Conservation (phyloP, 2,329 filamentous ascomycete genomes). For the Calonectria leucothoes region DNA sequence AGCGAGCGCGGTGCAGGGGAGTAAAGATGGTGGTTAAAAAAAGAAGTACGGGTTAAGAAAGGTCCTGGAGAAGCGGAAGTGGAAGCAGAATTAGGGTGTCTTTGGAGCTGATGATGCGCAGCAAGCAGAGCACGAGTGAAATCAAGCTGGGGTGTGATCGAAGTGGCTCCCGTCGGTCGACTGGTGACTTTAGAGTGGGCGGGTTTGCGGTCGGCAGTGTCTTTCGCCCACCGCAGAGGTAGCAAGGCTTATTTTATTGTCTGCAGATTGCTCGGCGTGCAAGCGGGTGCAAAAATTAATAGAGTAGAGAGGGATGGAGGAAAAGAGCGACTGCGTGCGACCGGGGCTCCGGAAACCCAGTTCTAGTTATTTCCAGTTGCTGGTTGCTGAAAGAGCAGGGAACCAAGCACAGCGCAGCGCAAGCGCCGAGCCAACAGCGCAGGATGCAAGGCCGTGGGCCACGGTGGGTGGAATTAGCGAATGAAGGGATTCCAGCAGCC, state of each 20-base stretch:
- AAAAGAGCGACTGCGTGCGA: slow-evolving; percentile 9
- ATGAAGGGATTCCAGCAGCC: slow-evolving; percentile 43
- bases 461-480: slow-evolving; percentile 37
- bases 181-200: slow-evolving; percentile 36
- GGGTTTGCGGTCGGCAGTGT: slow-evolving; percentile 39
- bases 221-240: slow-evolving; percentile 30
- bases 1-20: neutral
- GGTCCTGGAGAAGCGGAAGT: neutral
- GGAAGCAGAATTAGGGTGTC: slow-evolving; percentile 4
- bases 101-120: slow-evolving; percentile 11
- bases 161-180: slow-evolving; percentile 38
- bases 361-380: slow-evolving; percentile 20
- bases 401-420: slow-evolving; percentile 31
- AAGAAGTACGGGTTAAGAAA: neutral
- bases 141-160: slow-evolving; percentile 29
- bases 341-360: slow-evolving; percentile 10
- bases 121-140: slow-evolving; percentile 3
- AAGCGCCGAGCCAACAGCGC: slow-evolving; percentile 42
- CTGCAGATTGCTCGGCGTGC: neutral
- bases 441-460: slow-evolving; percentile 44
- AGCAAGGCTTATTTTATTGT: neutral
- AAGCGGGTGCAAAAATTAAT: slow-evolving; percentile 12
- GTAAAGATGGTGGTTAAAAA: neutral
- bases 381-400: slow-evolving; percentile 24
- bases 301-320: neutral